Evolutionary conservation across 331 rosid species (phyloP), one percentile per base, ranked within the genome.

Genomic region (Cydonia oblonga): DNA sequence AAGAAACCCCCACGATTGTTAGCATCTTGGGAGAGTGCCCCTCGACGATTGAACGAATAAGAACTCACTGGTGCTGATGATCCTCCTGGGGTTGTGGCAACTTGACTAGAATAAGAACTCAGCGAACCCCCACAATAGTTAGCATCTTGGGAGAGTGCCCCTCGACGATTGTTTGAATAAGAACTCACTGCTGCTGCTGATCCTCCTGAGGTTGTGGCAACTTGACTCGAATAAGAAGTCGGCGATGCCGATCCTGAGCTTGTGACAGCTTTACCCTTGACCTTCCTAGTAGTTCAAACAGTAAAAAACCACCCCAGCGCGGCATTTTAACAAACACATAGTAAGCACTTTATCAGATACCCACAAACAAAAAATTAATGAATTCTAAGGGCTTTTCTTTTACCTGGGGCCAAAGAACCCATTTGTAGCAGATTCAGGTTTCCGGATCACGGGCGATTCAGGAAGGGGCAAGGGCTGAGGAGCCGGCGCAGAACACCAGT

Each of bases 401-500:
- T 59, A 92, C 98, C 96, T 75, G 46, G 79, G 0, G 56, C 78
- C 10, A 63, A 58, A 10, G 58, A 6, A 59, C 11, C 20, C 72
- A 58, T 71, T 72, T 22, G 16, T 49, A 40, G 64, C 71, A 42
- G 80, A 68, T 56, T 82, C 81, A 12, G 80, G 68, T 33, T 79
- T 82, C 28, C 86, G 87, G 52, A 70, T 69, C 77, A 78, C 59
- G 62, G 74, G 61, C 0, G 84, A 66, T 1, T 82, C 95, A 3
- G 97, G 95, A 15, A 82, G 86, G 19, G 96, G 96, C 71, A 90
- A 32, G 18, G 96, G 90, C 16, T 77, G 88, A 2, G 96, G 87
- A 13, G 66, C 74, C 2, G 81, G 81, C 18, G 84, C 65, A 7
- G 77, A 70, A 3, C 88, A 86, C 86, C 91, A 81, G 74, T 82